These are phyloP conservation scores for Apiospora phragmitis DNA, from an alignment of 2,329 filamentous ascomycete genomes.

Conservation along the genomic window DNA sequence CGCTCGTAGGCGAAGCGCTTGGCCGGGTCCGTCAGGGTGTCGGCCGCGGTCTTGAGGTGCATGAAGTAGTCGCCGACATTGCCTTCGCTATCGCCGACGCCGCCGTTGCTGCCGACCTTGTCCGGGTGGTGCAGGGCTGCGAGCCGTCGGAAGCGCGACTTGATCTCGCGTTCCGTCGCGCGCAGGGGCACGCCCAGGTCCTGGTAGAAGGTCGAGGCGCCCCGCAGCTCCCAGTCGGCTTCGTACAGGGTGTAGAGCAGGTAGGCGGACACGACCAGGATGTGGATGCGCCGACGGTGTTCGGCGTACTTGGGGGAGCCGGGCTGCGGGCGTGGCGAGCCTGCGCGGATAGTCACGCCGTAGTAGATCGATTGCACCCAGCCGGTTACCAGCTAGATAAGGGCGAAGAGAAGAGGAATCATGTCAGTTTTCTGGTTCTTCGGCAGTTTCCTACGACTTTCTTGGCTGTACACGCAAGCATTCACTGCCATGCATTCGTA, in stretches of 20 bases:
- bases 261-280: conserved; percentile 79
- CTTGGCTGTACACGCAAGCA: not conserved
- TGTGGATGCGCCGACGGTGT: conserved; percentile 81
- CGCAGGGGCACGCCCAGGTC: conserved; percentile 69
- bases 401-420: conserved; percentile 11
- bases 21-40: conserved; percentile 75
- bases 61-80: conserved; percentile 61
- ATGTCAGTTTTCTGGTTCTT: conserved; percentile 13
- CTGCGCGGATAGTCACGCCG: conserved; percentile 83
- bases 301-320: conserved; percentile 67
- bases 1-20: conserved; percentile 87
- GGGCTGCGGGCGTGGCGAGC: conserved; percentile 74
- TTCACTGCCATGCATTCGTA: not conserved
- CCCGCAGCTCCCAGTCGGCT: conserved; percentile 77
- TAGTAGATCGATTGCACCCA: conserved; percentile 84
- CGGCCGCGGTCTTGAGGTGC: conserved; percentile 78
- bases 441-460: not conserved
- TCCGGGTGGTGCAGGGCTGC: conserved; percentile 78
- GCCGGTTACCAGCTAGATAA: conserved; percentile 73
- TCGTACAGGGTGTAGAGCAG: conserved; percentile 92
- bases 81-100: conserved; percentile 33
- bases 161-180: conserved; percentile 75
- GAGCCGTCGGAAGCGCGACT: conserved; percentile 80
- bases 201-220: conserved; percentile 74
- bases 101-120: conserved; percentile 58